These are phyloP conservation scores for Platismatia glauca DNA, from an alignment of 495 filamentous ascomycete genomes.

Conservation along the genomic window DNA sequence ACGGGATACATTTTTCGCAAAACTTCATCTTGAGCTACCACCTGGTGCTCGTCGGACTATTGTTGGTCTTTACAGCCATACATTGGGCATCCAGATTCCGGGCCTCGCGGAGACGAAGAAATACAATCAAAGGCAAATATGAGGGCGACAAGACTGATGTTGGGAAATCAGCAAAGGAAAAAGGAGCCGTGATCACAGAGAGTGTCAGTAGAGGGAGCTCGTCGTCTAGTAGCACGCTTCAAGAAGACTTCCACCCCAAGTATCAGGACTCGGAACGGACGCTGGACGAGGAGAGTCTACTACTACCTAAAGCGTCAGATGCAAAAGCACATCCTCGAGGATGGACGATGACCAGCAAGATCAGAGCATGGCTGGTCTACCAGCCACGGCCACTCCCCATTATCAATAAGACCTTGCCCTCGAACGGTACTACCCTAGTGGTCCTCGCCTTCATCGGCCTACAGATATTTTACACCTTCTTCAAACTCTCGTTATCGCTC, in stretches of 20 bases:
- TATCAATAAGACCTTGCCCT: slow-evolving; percentile 45
- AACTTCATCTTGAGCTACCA: slow-evolving; percentile 18
- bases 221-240: slow-evolving; percentile 19
- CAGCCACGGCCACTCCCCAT: slow-evolving; percentile 47
- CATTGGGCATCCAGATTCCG: slow-evolving; percentile 9
- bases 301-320: not conserved
- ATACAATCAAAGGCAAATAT: not conserved
- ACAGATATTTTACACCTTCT: slow-evolving; percentile 49
- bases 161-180: not conserved
- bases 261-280: not conserved
- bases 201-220: slow-evolving; percentile 7
- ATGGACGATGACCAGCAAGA: not conserved
- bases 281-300: slow-evolving; percentile 13
- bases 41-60: slow-evolving; percentile 10
- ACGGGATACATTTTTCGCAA: slow-evolving; percentile 13
- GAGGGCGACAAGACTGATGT: not conserved
- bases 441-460: slow-evolving; percentile 41
- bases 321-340: not conserved
- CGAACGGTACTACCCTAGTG: slow-evolving; percentile 43
- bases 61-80: slow-evolving; percentile 5
- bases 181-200: not conserved
- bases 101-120: slow-evolving; percentile 10
- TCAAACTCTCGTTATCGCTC: slow-evolving; percentile 35
- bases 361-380: slow-evolving; percentile 35
- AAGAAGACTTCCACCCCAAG: slow-evolving; percentile 7